Base-by-base conservation (phyloP, 306 rosid genomes). In the Adenanthera pavonina region DNA sequence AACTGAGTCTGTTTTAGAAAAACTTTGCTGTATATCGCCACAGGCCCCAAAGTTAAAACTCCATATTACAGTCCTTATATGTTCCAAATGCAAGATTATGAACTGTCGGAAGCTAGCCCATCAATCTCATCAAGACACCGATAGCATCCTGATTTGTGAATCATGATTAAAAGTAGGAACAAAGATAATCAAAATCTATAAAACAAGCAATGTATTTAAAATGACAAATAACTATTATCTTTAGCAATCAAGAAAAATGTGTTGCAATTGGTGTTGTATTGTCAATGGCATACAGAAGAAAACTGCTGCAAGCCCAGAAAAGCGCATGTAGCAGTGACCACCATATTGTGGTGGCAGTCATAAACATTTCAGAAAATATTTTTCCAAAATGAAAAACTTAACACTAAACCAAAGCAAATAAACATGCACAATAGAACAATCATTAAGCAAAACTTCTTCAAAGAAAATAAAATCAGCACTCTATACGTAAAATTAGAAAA, bases 1-100 rank as follows among this genome's bases (percentile, higher is more conserved):
- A 90, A 89, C 90, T 85, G 89, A 87, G 78, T 81, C 84, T 83
- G 83, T 80, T 80, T 61, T 75, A 74, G 72, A 67, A 76, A 69
- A 83, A 47, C 48, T 12, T 69, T 12, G 72, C 41, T 10, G 72
- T 76, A 71, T 69, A 48, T 35, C 61, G 83, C 85, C 84, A 84
- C 64, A 78, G 61, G 72, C 72, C 83, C 84, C 69, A 19, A 72
- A 66, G 52, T 43, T 74, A 74, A 54, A 68, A 85, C 61, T 73
- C 75, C 66, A 78, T 69, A 40, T 20, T 68, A 81, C 25, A 20
- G 62, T 11, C 17, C 68, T 84, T 68, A 17, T 76, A 69, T 59
- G 78, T 77, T 44, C 75, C 40, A n/a, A 65, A 67, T 52, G 66
- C 69, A 80, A 74, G 78, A 52, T 77, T 34, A 66, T 71, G 79